Evolutionary conservation across 768 basidiomycete species (phyloP), one percentile per base, ranked within the genome.

Genomic region (Mycena crocata): DNA sequence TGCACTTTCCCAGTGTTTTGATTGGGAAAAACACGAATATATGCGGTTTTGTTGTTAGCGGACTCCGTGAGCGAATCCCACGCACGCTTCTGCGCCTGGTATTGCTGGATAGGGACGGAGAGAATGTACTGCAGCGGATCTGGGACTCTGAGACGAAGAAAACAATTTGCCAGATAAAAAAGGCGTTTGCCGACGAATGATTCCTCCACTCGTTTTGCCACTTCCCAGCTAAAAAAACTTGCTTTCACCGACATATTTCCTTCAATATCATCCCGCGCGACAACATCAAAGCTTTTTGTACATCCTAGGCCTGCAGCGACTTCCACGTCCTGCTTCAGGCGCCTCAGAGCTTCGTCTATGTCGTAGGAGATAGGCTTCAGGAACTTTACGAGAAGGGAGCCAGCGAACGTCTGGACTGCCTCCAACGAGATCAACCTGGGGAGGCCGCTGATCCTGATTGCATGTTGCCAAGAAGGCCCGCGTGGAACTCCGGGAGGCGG

Each of bases 61-160:
- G 17, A 74, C 67, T 79, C 80, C 26, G 77, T 67, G 37, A 90
- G 75, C 10, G 79, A 74, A 39, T 85, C 79, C 89, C 88, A 90
- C 24, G 80, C 78, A 2, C 64, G 72, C 60, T 76, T 83, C 73
- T 90, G 88, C 6, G 86, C 84, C 28, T 76, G 73, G 74, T 86
- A 87, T 63, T 90, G 88, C 30, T 79, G 81, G 13, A 64, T 54
- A 1, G 86, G 80, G 46, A 89, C 83, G 30, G 74, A 78, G 44
- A 87, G 83, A 17, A 80, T 79, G 73, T 88, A 90, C 52, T 84
- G 77, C 67, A 86, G 78, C 1, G 86, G 84, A 67, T 83, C 78
- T 0, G 86, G 85, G 49, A 87, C 83, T 30, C 77, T 78, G 23
- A 83, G 68, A 62, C 79, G 80, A 37, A 86, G 66, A 21, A 57